Conservation (phyloP, 345 rosid genomes). For the Populus ilicifolia region DNA sequence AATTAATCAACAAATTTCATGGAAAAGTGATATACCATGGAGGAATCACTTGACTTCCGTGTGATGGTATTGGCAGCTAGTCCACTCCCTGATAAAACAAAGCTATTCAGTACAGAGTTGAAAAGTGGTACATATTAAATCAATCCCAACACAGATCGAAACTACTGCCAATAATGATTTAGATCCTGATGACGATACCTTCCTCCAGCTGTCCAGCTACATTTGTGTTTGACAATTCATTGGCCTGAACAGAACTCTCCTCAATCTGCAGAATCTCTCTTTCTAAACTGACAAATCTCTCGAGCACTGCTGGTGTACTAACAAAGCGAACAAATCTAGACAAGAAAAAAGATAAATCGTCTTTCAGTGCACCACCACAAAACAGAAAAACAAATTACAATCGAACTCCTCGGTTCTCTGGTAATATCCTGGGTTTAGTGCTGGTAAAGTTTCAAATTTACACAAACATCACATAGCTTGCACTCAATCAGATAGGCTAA, state of each 20-base stretch:
- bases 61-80: conserved; percentile 16
- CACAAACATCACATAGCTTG: background rate
- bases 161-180: background rate
- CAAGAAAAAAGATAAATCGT: background rate
- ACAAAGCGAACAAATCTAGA: conserved; percentile 81
- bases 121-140: background rate
- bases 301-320: conserved; percentile 84
- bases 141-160: conserved; percentile 5
- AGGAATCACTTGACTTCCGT: conserved; percentile 44
- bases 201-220: conserved; percentile 31
- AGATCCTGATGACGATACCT: conserved; percentile 33
- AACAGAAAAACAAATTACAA: background rate
- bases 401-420: background rate
- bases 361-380: background rate
- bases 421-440: background rate
- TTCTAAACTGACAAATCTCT: conserved; percentile 68
- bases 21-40: conserved; percentile 37
- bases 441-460: background rate
- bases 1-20: background rate
- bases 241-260: conserved; percentile 58
- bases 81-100: conserved; percentile 29
- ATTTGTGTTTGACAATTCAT: conserved; percentile 36
- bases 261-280: conserved; percentile 74
- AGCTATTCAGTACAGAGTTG: background rate
- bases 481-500: background rate